A percentile compares a stretch with the other conserved stretches of the same genome.
Conservation (phyloP, 225 moss, liverwort and hornwort species). For the Pseudisothecium myosuroides region DNA sequence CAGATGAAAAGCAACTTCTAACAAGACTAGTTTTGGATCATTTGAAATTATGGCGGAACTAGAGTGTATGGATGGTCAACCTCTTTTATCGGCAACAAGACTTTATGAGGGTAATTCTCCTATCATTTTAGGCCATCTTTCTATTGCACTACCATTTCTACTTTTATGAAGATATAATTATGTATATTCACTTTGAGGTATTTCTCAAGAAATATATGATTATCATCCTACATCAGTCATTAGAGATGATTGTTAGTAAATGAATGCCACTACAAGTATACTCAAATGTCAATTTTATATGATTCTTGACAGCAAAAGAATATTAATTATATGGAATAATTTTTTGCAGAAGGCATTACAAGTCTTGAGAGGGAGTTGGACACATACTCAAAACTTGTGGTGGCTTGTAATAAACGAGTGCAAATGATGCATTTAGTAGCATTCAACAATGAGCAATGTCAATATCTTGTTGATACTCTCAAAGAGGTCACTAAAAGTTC, state of each 20-base stretch:
- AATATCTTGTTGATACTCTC: not conserved
- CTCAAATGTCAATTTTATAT: too few species aligned
- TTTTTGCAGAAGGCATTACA: not conserved
- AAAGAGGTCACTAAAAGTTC: not conserved
- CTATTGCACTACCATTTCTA: not conserved
- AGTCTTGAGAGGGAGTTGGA: not conserved
- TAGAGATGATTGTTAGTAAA: not conserved
- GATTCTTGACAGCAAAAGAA: not conserved
- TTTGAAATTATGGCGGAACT: rapidly evolving
- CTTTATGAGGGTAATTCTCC: not conserved
- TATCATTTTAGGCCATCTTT: not conserved
- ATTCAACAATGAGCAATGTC: not conserved
- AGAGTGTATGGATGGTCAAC: rapidly evolving
- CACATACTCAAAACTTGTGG: not conserved
- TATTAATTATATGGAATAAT: not conserved
- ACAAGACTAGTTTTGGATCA: not conserved
- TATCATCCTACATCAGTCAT: rapidly evolving
- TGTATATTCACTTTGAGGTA: not conserved
- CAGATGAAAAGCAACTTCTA: not conserved
- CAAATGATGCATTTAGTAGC: not conserved
- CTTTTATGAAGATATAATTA: not conserved
- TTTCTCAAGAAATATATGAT: not conserved
- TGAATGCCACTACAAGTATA: rapidly evolving
- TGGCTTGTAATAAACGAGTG: not conserved
- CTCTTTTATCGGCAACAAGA: rapidly evolving